A percentile compares a stretch with the other conserved stretches of the same genome.
Evolutionary conservation across 1,284 basidiomycete species (phyloP).

Genomic region (Apiotrichum akiyoshidainum): DNA sequence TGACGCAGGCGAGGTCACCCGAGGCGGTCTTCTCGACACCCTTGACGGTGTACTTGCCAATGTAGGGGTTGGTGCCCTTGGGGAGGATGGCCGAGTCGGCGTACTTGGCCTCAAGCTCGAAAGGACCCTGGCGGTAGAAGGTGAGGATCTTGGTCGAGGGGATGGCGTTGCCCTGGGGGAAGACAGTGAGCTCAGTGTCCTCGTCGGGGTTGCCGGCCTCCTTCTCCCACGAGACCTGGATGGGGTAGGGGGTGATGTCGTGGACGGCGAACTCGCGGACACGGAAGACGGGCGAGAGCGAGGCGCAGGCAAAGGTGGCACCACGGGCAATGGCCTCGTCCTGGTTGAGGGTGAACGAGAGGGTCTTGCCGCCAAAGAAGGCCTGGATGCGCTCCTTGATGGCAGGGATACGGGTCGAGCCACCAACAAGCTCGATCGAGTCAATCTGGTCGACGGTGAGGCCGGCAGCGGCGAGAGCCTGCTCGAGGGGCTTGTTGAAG

Average conservation of each 20-base stretch:
- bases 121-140: slow-evolving; percentile 83
- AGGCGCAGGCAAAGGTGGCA: slow-evolving; percentile 89
- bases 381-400: slow-evolving; percentile 64
- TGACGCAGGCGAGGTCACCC: slow-evolving; percentile 73
- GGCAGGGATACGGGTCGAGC: slow-evolving; percentile 65
- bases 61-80: slow-evolving; percentile 73
- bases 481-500: slow-evolving; percentile 58
- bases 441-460: slow-evolving; percentile 62
- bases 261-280: slow-evolving; percentile 85
- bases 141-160: slow-evolving; percentile 91
- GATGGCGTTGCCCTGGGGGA: slow-evolving; percentile 73
- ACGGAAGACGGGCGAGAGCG: slow-evolving; percentile 91
- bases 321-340: slow-evolving; percentile 92
- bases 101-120: slow-evolving; percentile 81
- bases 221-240: slow-evolving; percentile 81
- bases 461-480: slow-evolving; percentile 60
- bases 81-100: slow-evolving; percentile 68
- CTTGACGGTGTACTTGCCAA: slow-evolving; percentile 76
- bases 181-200: slow-evolving; percentile 82
- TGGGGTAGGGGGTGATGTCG: slow-evolving; percentile 78
- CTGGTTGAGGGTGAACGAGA: slow-evolving; percentile 87
- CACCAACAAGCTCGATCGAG: slow-evolving; percentile 66
- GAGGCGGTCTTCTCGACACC: slow-evolving; percentile 62
- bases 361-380: slow-evolving; percentile 64
- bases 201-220: slow-evolving; percentile 72